Evolutionary conservation across 2,329 filamentous ascomycete species (phyloP), one percentile per base, ranked within the genome.

Genomic region (Neonectria hederae): DNA sequence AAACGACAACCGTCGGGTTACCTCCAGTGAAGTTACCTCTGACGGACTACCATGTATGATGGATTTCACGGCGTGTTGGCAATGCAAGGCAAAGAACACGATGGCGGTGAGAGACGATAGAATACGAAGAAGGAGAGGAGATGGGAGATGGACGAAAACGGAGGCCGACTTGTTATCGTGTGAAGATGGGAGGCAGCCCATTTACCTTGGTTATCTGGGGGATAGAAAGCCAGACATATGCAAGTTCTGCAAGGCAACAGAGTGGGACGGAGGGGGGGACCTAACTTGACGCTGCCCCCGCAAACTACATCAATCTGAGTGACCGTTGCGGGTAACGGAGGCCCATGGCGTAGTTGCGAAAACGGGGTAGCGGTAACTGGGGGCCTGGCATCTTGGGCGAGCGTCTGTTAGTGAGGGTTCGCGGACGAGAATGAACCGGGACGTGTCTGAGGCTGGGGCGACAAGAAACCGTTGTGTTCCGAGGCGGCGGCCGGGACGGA

Each of bases 151-250:
- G 48, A 65, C 65, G 56, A 66, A 58, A 67, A 65, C 57, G 35
- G n/a, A 59, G 49, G 63, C 64, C 70, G 70, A 70, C 38, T 69
- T 68, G 71, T 73, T 73, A 73, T 73, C 70, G 70, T 70, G 57
- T 55, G 54, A 63, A 54, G 51, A 54, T 56, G 57, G 59, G 65
- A 69, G 71, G 71, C 57, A 73, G 60, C 71, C 69, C 52, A 49
- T 59, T 38, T 26, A 52, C 62, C 48, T 63, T 48, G 60, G 35
- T 26, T 49, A 57, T 38, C 22, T 45, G 60, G 26, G 46, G 24
- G 13, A n/a, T n/a, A 19, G 30, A 21, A 19, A 21, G 40, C 49
- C 30, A 35, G 24, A 32, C 43, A 59, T 40, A 24, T 62, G 49
- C 56, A 57, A 58, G 60, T 30, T 10, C 13, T 38, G 32, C 46